phyloP scores from a whole-genome alignment of 345 rosid species.

The Laguncularia racemosa region DNA sequence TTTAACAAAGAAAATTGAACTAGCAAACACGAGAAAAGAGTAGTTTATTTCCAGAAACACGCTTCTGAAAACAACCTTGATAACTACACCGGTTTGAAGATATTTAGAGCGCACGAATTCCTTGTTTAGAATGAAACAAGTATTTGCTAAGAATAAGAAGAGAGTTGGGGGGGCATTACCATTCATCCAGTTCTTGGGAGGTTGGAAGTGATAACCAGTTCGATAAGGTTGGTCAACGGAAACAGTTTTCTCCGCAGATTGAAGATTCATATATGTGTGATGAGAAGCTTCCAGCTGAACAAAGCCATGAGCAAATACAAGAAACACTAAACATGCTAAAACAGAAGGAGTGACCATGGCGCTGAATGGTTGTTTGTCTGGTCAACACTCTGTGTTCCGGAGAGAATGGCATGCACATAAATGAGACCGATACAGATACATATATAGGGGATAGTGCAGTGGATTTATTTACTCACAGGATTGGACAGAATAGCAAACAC shows the following conservation, averaged over 20 bases:
- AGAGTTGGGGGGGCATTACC: conserved; percentile 22
- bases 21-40: no score
- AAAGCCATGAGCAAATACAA: conserved; percentile 29
- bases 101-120: no score
- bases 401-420: no score
- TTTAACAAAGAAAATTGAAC: not conserved
- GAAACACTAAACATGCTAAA: not conserved
- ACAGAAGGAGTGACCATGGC: not conserved
- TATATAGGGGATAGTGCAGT: no score
- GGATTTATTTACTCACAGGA: no score
- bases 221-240: conserved; percentile 41
- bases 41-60: no score
- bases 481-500: no score
- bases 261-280: conserved; percentile 22
- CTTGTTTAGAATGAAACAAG: no score
- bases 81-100: no score
- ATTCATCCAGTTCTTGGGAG: conserved; percentile 73
- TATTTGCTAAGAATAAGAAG: no score
- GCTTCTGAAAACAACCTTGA: no score
- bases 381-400: not conserved
- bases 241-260: conserved; percentile 15
- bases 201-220: conserved; percentile 66
- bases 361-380: not conserved
- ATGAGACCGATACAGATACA: no score
- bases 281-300: conserved; percentile 40